These are phyloP conservation scores for Arthrocladium fulminans DNA, from an alignment of 2,329 filamentous ascomycete species.

Conservation along the genomic window DNA sequence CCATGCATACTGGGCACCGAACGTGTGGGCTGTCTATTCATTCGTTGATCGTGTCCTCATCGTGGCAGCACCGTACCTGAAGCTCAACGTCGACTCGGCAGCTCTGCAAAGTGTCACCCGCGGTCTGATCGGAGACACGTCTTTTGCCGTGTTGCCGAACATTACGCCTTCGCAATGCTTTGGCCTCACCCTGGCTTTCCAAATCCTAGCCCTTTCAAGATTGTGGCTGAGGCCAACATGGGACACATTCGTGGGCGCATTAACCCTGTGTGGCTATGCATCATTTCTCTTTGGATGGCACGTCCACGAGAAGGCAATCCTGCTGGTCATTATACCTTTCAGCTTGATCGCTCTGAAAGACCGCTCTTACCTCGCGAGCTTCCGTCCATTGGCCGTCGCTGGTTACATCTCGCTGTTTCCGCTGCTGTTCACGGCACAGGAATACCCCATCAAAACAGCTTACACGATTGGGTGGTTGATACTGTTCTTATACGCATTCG, in stretches of 20 bases:
- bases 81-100: conserved; percentile 60
- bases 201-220: conserved; percentile 68
- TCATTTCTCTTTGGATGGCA: conserved; percentile 98
- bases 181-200: conserved; percentile 69
- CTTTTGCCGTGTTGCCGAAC: conserved; percentile 87
- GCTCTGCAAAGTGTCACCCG: conserved; percentile 84
- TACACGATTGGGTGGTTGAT: conserved; percentile 92
- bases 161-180: conserved; percentile 76
- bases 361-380: conserved; percentile 81
- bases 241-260: conserved; percentile 79
- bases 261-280: conserved; percentile 89
- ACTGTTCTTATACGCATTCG: conserved; percentile 75
- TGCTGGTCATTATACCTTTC: conserved; percentile 91
- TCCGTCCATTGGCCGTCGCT: conserved; percentile 81
- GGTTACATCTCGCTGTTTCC: conserved; percentile 95
- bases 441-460: conserved; percentile 87
- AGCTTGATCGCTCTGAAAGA: conserved; percentile 85
- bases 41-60: conserved; percentile 80
- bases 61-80: conserved; percentile 70
- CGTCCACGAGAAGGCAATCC: conserved; percentile 93
- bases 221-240: conserved; percentile 73
- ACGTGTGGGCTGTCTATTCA: conserved; percentile 94
- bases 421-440: conserved; percentile 78
- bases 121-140: conserved; percentile 83
- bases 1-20: conserved; percentile 97